Conservation (phyloP, 352 stramenopile genomes). For the Globisporangium sylvaticum region DNA sequence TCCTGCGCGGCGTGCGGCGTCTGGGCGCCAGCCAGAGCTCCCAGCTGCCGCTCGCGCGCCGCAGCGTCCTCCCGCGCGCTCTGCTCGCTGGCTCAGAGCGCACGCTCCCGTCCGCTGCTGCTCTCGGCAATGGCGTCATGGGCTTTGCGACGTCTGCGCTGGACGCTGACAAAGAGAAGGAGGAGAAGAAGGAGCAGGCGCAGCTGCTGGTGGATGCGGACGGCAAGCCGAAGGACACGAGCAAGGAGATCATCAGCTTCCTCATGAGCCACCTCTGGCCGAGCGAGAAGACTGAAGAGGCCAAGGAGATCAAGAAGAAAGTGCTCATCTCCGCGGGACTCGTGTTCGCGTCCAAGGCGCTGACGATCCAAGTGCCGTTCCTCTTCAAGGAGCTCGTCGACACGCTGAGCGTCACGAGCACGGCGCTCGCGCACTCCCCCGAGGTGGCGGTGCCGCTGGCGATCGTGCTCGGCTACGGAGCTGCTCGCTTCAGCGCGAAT, state of each 20-base stretch:
- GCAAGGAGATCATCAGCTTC: constrained; percentile 58
- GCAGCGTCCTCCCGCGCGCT: not conserved
- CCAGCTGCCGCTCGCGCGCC: not conserved
- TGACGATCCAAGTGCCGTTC: constrained; percentile 96
- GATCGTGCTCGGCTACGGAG: constrained; percentile 93
- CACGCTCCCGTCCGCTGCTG: not conserved
- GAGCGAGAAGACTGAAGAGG: constrained; percentile 46
- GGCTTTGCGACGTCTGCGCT: constrained; percentile 30
- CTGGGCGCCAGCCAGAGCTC: constrained; percentile 20
- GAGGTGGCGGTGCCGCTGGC: constrained; percentile 65
- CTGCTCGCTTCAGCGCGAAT: constrained; percentile 87
- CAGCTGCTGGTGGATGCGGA: not conserved
- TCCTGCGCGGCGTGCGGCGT: constrained; percentile 33
- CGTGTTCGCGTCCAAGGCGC: constrained; percentile 87
- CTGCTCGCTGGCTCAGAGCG: constrained; percentile 11
- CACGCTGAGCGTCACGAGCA: constrained; percentile 42
- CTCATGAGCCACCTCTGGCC: constrained; percentile 67
- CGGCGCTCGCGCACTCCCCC: constrained; percentile 26
- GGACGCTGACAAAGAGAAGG: constrained; percentile 22
- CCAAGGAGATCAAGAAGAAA: constrained; percentile 67
- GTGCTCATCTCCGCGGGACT: constrained; percentile 82
- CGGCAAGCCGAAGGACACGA: constrained; percentile 25
- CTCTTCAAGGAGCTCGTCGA: constrained; percentile 97
- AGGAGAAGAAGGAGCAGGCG: constrained; percentile 9
- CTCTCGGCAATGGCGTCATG: constrained; percentile 19